Conservation (phyloP, 352 stramenopile genomes). For the Elongisporangium undulatum region DNA sequence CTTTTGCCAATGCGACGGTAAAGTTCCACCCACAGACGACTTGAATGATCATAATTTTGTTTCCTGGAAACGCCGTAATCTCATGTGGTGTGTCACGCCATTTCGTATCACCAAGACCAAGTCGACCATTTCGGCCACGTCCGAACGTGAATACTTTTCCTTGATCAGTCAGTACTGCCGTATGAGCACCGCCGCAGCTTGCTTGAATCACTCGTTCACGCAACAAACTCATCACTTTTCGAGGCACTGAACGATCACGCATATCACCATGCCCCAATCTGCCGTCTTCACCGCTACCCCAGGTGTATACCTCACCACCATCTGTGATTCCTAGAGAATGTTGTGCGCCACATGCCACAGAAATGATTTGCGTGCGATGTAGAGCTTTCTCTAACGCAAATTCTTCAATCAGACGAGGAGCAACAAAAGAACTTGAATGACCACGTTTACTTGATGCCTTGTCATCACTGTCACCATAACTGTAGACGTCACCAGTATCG, state of each 20-base stretch:
- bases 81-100: slow-evolving; percentile 67
- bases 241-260: slow-evolving; percentile 62
- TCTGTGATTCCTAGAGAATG: slow-evolving; percentile 72
- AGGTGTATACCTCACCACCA: slow-evolving; percentile 73
- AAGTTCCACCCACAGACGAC: slow-evolving; percentile 85
- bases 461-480: slow-evolving; percentile 67
- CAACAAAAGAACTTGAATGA: slow-evolving; percentile 28
- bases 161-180: slow-evolving; percentile 58
- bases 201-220: slow-evolving; percentile 52
- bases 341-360: slow-evolving; percentile 66
- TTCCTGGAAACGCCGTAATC: slow-evolving; percentile 38
- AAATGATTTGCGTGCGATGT: slow-evolving; percentile 54
- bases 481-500: slow-evolving; percentile 73
- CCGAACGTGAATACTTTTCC: slow-evolving; percentile 72
- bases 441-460: slow-evolving; percentile 21
- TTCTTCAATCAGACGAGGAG: slow-evolving; percentile 68
- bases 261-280: slow-evolving; percentile 77
- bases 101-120: slow-evolving; percentile 72
- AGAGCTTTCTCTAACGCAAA: slow-evolving; percentile 78
- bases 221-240: slow-evolving; percentile 80
- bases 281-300: slow-evolving; percentile 80
- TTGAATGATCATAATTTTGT: slow-evolving; percentile 23
- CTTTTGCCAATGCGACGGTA: slow-evolving; percentile 42
- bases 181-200: slow-evolving; percentile 80
- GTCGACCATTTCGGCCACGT: slow-evolving; percentile 59